Evolutionary conservation across 495 filamentous ascomycete genomes (phyloP).

Genomic region (Penicillium odoratum): DNA sequence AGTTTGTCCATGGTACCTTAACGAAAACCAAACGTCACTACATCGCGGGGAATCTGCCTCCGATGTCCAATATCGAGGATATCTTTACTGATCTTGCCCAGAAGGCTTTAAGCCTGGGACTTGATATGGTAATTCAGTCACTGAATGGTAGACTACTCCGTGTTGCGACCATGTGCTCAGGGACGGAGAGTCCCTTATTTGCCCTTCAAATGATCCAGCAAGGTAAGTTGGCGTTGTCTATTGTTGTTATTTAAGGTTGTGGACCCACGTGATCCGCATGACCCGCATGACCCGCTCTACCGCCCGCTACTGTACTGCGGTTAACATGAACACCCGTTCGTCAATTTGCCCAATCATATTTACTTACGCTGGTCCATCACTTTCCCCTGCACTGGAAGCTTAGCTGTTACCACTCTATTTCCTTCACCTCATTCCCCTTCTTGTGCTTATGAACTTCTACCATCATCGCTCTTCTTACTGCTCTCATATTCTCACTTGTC

Average conservation of each 20-base stretch:
- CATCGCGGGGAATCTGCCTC: constrained; percentile 32
- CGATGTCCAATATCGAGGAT: constrained; percentile 45
- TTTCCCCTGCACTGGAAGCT: no score
- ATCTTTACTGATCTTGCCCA: constrained; percentile 51
- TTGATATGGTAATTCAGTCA: constrained; percentile 35
- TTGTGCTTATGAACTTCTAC: no score
- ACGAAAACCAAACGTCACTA: not conserved
- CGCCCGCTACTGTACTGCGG: no score
- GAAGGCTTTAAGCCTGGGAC: constrained; percentile 37
- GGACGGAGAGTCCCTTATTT: constrained; percentile 76
- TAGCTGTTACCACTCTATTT: no score
- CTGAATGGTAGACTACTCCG: constrained; percentile 49
- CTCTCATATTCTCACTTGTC: not conserved
- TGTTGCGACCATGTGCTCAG: constrained; percentile 79
- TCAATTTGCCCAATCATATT: not conserved
- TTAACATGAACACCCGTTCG: not conserved
- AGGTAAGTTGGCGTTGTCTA: constrained; percentile 31
- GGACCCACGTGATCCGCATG: no score
- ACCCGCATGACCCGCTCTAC: no score
- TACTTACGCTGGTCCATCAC: no score
- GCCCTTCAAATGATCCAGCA: constrained; percentile 56
- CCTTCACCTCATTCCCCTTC: no score
- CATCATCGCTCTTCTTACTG: no score
- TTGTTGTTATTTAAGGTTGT: not conserved
- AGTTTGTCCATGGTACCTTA: not conserved